These are phyloP conservation scores for Alternaria brassicicola DNA, from an alignment of 2,329 filamentous ascomycete genomes.

Conservation along the genomic window DNA sequence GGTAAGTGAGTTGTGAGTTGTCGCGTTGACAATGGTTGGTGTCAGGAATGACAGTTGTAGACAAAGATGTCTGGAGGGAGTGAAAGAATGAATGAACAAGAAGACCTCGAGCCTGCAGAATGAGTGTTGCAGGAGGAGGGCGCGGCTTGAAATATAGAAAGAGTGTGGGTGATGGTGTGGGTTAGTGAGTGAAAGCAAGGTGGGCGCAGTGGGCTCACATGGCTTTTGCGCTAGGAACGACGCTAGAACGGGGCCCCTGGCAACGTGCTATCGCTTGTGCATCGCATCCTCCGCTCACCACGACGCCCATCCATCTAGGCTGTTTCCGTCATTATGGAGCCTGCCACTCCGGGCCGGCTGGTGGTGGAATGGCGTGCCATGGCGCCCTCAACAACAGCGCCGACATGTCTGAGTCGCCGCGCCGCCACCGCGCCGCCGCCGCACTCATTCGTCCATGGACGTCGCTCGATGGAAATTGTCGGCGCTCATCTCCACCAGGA, in stretches of 20 bases:
- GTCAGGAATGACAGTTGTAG: slow-evolving; percentile 42
- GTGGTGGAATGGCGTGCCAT: slow-evolving; percentile 28
- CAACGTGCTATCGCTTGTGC: slow-evolving; percentile 17
- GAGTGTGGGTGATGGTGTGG: slow-evolving; percentile 26
- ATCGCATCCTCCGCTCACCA: slow-evolving; percentile 30
- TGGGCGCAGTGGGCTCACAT: slow-evolving; percentile 8
- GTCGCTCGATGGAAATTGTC: neutral
- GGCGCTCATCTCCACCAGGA: slow-evolving; percentile 8
- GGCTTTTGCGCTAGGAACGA: slow-evolving; percentile 6
- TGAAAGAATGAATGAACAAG: slow-evolving; percentile 42
- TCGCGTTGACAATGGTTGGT: slow-evolving; percentile 30
- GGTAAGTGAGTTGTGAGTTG: slow-evolving; percentile 12
- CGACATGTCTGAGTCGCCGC: neutral
- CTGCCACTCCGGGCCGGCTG: slow-evolving; percentile 27
- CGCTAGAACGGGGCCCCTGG: slow-evolving; percentile 20
- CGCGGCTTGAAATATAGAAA: slow-evolving; percentile 29
- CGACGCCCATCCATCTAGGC: slow-evolving; percentile 11
- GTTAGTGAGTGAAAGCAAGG: slow-evolving; percentile 16
- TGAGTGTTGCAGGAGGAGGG: slow-evolving; percentile 21
- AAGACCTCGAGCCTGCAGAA: slow-evolving; percentile 50
- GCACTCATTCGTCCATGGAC: slow-evolving; percentile 3
- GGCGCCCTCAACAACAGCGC: slow-evolving; percentile 29
- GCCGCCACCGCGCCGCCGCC: neutral
- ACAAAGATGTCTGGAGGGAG: slow-evolving; percentile 43
- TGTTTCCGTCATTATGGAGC: slow-evolving; percentile 21